phyloP scores from a whole-genome alignment of 2,329 filamentous ascomycete genomes.

The Lojkania enalia region DNA sequence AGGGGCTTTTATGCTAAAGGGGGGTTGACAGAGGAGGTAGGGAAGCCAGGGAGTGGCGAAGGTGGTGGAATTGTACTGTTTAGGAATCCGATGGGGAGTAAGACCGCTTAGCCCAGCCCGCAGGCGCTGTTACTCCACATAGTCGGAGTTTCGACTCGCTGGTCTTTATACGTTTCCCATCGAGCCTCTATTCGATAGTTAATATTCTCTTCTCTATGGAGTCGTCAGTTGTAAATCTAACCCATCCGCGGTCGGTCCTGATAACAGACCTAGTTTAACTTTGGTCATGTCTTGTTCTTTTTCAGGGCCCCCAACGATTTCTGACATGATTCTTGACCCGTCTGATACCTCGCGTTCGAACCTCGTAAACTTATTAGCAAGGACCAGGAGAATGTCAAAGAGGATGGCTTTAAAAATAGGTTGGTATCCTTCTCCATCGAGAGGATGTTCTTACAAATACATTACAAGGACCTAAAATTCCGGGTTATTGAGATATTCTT shows the following conservation, averaged over 20 bases:
- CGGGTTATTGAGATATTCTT: not conserved
- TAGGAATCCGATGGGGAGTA: constrained; percentile 1
- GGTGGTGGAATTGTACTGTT: constrained; percentile 26
- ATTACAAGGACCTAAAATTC: not conserved
- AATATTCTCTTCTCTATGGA: not conserved
- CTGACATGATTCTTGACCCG: not conserved
- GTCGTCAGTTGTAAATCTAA: not conserved
- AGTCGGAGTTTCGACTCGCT: not conserved
- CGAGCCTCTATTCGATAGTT: not conserved
- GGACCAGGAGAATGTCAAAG: not conserved
- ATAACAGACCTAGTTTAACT: not conserved
- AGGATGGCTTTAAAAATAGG: not conserved
- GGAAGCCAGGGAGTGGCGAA: constrained; percentile 4
- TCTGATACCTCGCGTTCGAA: not conserved
- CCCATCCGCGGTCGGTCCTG: not conserved
- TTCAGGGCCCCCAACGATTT: not conserved
- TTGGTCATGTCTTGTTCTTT: not conserved
- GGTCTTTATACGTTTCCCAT: not conserved
- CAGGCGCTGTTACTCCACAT: not conserved
- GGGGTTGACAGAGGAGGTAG: constrained; percentile 21
- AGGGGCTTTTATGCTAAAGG: constrained; percentile 30
- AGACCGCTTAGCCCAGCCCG: not conserved
- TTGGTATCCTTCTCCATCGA: not conserved
- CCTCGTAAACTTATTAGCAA: not conserved
- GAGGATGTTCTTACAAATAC: not conserved